Base-by-base conservation (phyloP, 768 basidiomycete genomes). In the Rhizopogon sp. region DNA sequence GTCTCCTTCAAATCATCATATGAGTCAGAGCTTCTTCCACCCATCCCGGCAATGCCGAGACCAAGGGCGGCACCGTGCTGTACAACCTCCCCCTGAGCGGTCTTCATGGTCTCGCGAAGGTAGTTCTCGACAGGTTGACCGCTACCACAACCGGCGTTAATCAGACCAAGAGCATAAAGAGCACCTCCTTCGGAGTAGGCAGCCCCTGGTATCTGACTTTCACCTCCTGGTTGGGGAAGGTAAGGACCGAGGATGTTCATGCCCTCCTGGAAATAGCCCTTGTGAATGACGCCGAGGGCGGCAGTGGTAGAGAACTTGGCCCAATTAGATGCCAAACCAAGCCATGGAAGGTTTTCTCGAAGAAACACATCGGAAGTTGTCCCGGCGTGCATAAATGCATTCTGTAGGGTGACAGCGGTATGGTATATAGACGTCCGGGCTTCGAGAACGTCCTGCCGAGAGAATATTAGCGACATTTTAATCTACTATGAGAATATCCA, bases 271-370 rank as follows among this genome's bases (percentile, higher is more conserved):
- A 93, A 90, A 69, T 94, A 94, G 42, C 97, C 97, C 66, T 96
- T 95, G 76, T 98, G 93, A 59, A 99, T 98, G 54, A 98, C 91
- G 58, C 97, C 97, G 22, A 99, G 83, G 8, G 91, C 94, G 17
- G 97, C 94, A 11, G 97, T 98, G 6, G 97, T 93, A 3, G 93
- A 92, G 74, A 98, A 99, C 66, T 98, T 99, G 29, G 93, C 91
- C 97, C 97, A 99, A 68, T 99, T 98, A 28, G 88, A 88, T 3
- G 97, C 97, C 52, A 92, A 81, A 9, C 84, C 90, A 4, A 99
- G 82, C 94, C 95, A 99, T 66, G 98, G 96, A 35, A 99, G 80
- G 68, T 98, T 98, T 51, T 98, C 92, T 11, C 94, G 85, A 17
- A 99, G 76, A 74, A 98, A 99, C 25, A 81, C 67, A 64, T 99